These are phyloP conservation scores for Lactarius quietus DNA, from an alignment of 768 basidiomycete genomes.

Conservation along the genomic window DNA sequence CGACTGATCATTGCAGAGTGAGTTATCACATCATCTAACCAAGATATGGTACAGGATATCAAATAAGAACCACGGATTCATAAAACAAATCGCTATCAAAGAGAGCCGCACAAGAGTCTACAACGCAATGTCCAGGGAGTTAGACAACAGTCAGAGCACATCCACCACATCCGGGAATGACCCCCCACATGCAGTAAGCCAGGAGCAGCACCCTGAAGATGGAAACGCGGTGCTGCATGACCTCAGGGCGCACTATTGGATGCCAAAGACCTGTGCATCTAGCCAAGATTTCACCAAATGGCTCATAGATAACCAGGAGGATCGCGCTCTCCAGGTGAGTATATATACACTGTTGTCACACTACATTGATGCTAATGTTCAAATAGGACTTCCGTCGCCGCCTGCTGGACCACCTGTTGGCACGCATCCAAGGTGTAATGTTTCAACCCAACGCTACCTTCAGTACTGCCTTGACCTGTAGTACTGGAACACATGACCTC, in stretches of 20 bases:
- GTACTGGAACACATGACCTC: no score
- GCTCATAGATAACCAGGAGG: neutral
- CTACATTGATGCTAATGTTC: no score
- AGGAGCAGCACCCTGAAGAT: neutral
- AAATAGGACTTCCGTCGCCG: no score
- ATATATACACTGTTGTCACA: neutral
- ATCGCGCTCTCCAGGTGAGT: neutral
- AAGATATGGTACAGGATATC: neutral
- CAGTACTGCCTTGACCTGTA: no score
- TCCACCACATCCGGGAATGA: neutral
- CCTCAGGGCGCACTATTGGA: neutral
- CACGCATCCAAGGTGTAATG: no score
- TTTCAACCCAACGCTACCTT: no score
- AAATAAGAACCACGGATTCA: neutral
- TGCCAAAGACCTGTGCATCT: neutral
- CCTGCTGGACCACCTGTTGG: no score
- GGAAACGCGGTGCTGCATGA: neutral
- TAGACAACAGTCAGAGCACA: neutral
- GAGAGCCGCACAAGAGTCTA: neutral
- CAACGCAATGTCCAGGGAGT: neutral
- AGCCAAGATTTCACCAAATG: neutral
- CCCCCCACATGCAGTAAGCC: neutral
- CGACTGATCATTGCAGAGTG: neutral
- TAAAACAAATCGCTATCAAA: neutral
- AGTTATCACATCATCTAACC: neutral